These are phyloP conservation scores for Xylaria multiplex DNA, from an alignment of 2,329 filamentous ascomycete genomes.

Conservation along the genomic window DNA sequence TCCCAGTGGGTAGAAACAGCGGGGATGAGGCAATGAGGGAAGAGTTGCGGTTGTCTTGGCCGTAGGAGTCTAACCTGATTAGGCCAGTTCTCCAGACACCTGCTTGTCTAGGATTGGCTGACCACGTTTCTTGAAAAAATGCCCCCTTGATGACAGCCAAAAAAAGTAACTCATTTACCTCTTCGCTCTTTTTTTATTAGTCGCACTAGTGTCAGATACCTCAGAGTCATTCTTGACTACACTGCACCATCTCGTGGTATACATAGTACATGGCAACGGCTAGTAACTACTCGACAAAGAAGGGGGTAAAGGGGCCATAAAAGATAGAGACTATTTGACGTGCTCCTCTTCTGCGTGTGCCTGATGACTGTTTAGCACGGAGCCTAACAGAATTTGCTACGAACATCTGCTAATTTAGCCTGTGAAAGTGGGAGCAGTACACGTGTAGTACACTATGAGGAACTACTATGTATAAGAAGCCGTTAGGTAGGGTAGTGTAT, in stretches of 20 bases:
- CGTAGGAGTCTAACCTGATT: conserved; percentile 22
- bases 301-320: no score
- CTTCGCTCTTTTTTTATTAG: conserved; percentile 2
- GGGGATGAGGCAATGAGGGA: conserved; percentile 12
- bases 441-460: not conserved
- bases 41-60: conserved; percentile 8
- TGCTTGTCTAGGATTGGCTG: conserved; percentile 34
- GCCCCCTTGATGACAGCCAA: no score
- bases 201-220: no score
- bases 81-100: conserved; percentile 25
- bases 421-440: not conserved
- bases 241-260: no score
- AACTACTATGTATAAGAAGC: not conserved
- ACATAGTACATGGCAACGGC: no score
- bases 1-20: conserved; percentile 21
- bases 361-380: not conserved
- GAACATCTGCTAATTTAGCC: conserved; percentile 1
- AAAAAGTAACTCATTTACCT: no score
- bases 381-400: not conserved
- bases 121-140: conserved; percentile 17
- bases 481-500: no score
- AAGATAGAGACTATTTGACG: no score
- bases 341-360: not conserved
- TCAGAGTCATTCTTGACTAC: no score
- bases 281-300: no score